Evolutionary conservation across 495 filamentous ascomycete genomes (phyloP), one percentile per base, ranked within the genome.

Genomic region (Penicillium cinerascens): DNA sequence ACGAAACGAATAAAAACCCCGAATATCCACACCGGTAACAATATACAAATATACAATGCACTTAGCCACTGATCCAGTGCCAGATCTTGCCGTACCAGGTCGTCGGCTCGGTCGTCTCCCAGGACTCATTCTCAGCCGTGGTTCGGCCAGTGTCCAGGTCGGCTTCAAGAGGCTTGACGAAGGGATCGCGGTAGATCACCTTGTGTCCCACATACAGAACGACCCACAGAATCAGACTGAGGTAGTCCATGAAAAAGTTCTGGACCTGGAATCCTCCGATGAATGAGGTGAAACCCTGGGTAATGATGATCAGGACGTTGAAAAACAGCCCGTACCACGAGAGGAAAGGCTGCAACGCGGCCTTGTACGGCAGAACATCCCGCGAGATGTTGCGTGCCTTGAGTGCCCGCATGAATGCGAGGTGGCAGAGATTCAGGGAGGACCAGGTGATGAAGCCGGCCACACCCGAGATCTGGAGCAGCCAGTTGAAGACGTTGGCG

Each of bases 371-470:
- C 25, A 87, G 68, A 3, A 78, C 65, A 50, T 81, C 73, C 10
- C 74, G 71, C n/a, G 69, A 71, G 46, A 87, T 79, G 42, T 79
- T 76, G 52, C 81, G 83, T 4, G 71, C 76, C 49, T 75, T 71
- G 25, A 87, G 69, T 5, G 77, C 85, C 1, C 75, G 69, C 70
- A 81, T 79, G 66, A 88, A 87, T 16, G 73, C 70, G 26, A 88
- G 60, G 55, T 87, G 82, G 54, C 78, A 83, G 42, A 76, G 67
- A 61, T 76, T 79, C 44, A 84, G 77, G 29, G 78, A 80, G 11
- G 71, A 71, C 85, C 85, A 88, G 26, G 81, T 83, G 52, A 87
- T 85, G 61, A 88, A 79, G 2, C 84, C 85, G 17, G 85, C 84
- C 17, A 87, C 82, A 54, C 77, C 73, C 10, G 77, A 77, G 54